Base-by-base conservation (phyloP, 306 rosid species). In the Vicia faba region DNA sequence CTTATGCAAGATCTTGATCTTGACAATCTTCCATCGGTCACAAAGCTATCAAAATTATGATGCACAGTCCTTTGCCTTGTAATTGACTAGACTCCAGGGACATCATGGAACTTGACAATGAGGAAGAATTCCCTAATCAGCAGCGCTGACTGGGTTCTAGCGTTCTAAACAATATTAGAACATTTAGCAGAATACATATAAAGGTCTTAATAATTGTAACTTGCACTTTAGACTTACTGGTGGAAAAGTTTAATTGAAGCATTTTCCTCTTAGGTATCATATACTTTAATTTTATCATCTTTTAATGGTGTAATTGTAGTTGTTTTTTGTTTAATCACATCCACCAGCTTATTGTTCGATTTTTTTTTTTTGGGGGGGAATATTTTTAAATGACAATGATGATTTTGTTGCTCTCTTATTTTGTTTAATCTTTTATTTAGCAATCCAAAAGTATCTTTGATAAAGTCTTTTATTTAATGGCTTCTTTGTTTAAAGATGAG, bases 401-500 rank as follows among this genome's bases (percentile, higher is more conserved):
- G 29, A 50, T 19, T 50, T 1, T 3, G 23, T 7, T 10, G 57
- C 53, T 50, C 57, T 49, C 12, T 8, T 50, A 18, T 50, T 49
- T 50, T 8, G 13, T 50, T 7, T 19, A 9, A 7, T 18, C 29
- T 50, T 19, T 19, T 9, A 50, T 50, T 15, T 26, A 9, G 13
- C 28, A 11, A 51, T 51, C 58, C 8, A 20, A 51, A 51, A 11
- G n/a, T n/a, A n/a, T n/a, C n/a, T 19, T 49, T 19, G 7, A 19
- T 18, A 8, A 49, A 44, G 29, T 60, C 39, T 45, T 31, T 2
- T 14, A 2, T 29, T 50, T 8, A 29, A 72, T 54, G 66, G 15
- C 41, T 61, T 28, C 9, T 64, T 56, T 70, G 23, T 19, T 61
- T 61, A 36, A 49, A 40, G 55, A 49, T 33, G 39, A 39, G 55